Evolutionary conservation across 2,329 filamentous ascomycete genomes (phyloP), one percentile per base, ranked within the genome.

Genomic region (Ramularia collo-cygni): DNA sequence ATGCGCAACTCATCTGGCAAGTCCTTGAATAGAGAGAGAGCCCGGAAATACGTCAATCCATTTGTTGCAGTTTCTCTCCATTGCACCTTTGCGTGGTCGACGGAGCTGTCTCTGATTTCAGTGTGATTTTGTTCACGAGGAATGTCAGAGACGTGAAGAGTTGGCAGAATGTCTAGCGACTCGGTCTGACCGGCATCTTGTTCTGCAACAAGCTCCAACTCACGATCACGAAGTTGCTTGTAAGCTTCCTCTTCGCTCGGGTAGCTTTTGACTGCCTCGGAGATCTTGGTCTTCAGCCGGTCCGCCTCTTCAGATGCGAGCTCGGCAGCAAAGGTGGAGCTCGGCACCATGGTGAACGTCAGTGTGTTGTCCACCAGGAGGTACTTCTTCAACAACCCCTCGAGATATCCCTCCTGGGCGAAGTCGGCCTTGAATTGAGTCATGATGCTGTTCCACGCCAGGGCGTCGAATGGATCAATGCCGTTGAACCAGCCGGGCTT

Each of bases 401-500:
- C 89, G 3, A 98, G 71, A 56, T 96, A 96, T 24, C 77, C 76
- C 2, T 81, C 84, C 58, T 85, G 70, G 1, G 79, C 79, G 51
- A 90, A 81, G 54, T 80, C 77, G 1, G 74, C 66, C 64, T 95
- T 83, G 65, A 98, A 98, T 4, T 80, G 79, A 17, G 81, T 70
- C 3, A 96, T 81, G 1, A 86, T 87, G 30, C 92, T 83, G 54
- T 95, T 92, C 87, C 89, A 96, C 2, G 87, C 83, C 26, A 98
- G 70, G 9, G 86, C 81, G 50, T 94, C 81, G 64, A 96, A 93
- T 0, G 92, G 90, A 60, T 96, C 86, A 3, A 88, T 80, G 4
- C 90, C 92, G 42, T 92, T 93, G 65, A 98, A 96, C 92, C 92
- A 98, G 43, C 84, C 82, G 2, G 87, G 83, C 59, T 94, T 85